phyloP scores from a whole-genome alignment of 1,284 basidiomycete species.

The Chondrostereum purpureum region DNA sequence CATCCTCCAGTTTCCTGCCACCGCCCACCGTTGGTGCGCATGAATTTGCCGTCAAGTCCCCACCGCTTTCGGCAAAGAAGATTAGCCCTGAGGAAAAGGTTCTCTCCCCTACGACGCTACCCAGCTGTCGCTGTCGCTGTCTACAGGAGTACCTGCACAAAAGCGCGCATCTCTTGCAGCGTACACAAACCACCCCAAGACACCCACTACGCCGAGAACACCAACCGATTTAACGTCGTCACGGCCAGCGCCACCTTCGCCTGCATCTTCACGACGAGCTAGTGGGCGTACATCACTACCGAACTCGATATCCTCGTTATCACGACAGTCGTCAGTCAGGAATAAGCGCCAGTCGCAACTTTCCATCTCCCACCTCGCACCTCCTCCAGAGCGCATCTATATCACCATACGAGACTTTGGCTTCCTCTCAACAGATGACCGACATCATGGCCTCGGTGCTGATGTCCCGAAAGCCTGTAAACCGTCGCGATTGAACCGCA shows the following conservation, averaged over 20 bases:
- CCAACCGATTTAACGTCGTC: conserved; percentile 1
- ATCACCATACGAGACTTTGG: conserved; percentile 63
- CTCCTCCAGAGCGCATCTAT: conserved; percentile 5
- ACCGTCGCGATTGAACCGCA: conserved; percentile 29
- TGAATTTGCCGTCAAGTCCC: background rate
- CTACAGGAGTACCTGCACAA: too few species aligned
- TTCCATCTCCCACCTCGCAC: conserved; percentile 9
- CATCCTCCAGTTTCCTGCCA: background rate
- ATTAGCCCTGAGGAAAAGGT: too few species aligned
- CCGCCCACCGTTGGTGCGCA: background rate
- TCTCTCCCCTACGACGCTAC: too few species aligned
- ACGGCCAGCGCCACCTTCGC: background rate
- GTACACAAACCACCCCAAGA: too few species aligned
- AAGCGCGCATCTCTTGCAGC: too few species aligned
- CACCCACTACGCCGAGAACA: background rate
- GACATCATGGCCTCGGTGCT: conserved; percentile 47
- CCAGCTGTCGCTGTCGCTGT: too few species aligned
- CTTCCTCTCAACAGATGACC: conserved; percentile 42
- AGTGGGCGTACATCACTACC: background rate
- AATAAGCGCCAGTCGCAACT: conserved; percentile 1
- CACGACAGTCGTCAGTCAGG: background rate
- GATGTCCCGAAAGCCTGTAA: conserved; percentile 48
- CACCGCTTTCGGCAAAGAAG: background rate
- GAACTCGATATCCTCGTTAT: background rate
- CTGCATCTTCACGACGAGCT: background rate